Evolutionary conservation across 176 grass and related monocot species (phyloP), one percentile per base, ranked within the genome.

Genomic region (Eleusine coracana): DNA sequence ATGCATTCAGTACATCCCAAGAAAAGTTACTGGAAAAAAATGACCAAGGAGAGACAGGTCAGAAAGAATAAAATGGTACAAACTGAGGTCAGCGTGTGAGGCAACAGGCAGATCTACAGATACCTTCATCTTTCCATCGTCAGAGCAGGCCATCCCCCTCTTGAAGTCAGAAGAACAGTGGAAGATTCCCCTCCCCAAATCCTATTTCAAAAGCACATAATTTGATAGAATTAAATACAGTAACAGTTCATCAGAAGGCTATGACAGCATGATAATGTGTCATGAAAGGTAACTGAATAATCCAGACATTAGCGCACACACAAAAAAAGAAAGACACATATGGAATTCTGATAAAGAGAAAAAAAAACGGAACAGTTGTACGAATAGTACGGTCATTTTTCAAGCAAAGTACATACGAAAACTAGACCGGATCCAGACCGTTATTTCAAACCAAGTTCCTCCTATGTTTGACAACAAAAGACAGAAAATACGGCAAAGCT

Each of bases 71-170:
- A 25, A 21, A 83, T 42, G 11, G 44, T 56, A 70, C 10, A 73
- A 84, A 63, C 29, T 78, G 44, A 63, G 38, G 60, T 63, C 25
- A 63, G 25, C 13, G 11, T 29, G 45, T 34, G 12, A 71, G 62
- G 51, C 9, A 50, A 77, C 42, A 80, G 21, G 59, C 66, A 62
- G 10, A 79, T 40, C 86, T 88, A 62, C 67, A 34, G 18, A 56
- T 55, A 92, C 93, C 88, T 92, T 95, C 85, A 72, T 92, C 79
- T 90, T 95, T 78, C 78, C 90, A 54, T 90, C 93, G 23, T 86
- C 76, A 71, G 79, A 13, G 25, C 81, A 89, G 23, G 85, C 60
- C 93, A 95, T 95, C 78, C 56, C 56, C 21, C 62, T 71, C 62
- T 69, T 39, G 28, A 46, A 77, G 4, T 29, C 59, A 67, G 37